Conservation (phyloP, 2,329 filamentous ascomycete species). For the Pezizomycotina sp. region DNA sequence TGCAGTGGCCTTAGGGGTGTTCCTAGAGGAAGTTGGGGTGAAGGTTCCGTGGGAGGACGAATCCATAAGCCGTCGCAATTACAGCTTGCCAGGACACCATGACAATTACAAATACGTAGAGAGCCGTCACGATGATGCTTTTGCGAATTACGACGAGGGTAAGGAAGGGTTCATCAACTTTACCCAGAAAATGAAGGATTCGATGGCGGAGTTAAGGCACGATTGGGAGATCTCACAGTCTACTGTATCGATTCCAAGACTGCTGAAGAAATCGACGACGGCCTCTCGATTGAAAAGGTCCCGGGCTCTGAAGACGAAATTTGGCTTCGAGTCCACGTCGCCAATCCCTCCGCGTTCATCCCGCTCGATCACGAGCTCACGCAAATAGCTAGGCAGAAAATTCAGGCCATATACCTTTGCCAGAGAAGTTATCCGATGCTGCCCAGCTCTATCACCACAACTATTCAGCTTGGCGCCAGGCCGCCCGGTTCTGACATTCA, state of each 20-base stretch:
- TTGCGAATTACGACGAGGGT: constrained; percentile 13
- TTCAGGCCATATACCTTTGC: constrained; percentile 37
- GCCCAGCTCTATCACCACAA: constrained; percentile 34
- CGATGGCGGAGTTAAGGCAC: constrained; percentile 38
- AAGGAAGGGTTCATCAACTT: constrained; percentile 25
- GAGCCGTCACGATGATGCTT: constrained; percentile 4
- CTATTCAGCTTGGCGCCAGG: constrained; percentile 40
- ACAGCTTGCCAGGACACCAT: constrained; percentile 32
- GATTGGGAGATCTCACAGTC: constrained; percentile 44
- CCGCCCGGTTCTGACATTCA: constrained; percentile 44
- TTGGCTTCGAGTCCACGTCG: constrained; percentile 65
- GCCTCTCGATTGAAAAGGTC: constrained; percentile 51
- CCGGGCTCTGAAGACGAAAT: constrained; percentile 36
- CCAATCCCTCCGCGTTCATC: constrained; percentile 60
- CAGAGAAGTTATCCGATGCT: constrained; percentile 49
- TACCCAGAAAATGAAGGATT: constrained; percentile 31
- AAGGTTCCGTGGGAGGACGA: constrained; percentile 55
- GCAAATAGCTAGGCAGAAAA: constrained; percentile 43
- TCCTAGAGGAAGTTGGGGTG: constrained; percentile 60
- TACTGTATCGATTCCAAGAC: constrained; percentile 56
- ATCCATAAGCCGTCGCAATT: constrained; percentile 40
- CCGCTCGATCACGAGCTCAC: constrained; percentile 41
- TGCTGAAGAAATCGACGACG: constrained; percentile 63
- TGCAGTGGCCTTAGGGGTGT: constrained; percentile 40
- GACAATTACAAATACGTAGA: constrained; percentile 7